phyloP scores from a whole-genome alignment of 345 rosid species.

The Boechera retrofracta region DNA sequence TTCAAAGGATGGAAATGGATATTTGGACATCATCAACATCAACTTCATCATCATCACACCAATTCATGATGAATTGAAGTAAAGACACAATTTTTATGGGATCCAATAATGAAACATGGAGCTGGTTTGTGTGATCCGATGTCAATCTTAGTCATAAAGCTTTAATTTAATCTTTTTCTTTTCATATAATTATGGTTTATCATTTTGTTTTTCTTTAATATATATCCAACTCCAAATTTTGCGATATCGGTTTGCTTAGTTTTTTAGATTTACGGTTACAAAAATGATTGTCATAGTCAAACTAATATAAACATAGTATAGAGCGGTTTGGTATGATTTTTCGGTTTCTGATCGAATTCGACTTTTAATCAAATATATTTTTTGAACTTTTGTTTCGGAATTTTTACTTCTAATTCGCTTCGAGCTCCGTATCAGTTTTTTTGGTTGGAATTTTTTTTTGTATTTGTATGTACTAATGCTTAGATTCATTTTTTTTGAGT shows the following conservation, averaged over 20 bases:
- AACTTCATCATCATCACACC: conserved; percentile 28
- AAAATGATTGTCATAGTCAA: neutral
- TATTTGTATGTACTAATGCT: neutral
- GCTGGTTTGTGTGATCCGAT: conserved; percentile 39
- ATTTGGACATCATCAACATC: conserved; percentile 57
- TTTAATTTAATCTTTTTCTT: neutral
- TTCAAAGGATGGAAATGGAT: conserved; percentile 97
- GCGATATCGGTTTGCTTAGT: no score
- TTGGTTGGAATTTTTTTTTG: neutral
- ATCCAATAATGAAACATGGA: conserved; percentile 27
- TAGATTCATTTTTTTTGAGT: neutral
- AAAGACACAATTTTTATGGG: conserved; percentile 27
- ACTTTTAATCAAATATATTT: no score
- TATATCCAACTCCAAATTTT: no score
- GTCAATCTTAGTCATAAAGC: conserved; percentile 30
- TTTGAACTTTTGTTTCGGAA: no score
- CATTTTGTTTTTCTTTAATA: neutral
- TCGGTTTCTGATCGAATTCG: neutral
- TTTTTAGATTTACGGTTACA: neutral
- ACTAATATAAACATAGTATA: neutral
- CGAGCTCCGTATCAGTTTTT: neutral
- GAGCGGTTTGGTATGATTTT: neutral
- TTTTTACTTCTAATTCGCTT: neutral
- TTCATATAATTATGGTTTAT: conserved; percentile 5
- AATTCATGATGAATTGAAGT: conserved; percentile 9